phyloP scores from a whole-genome alignment of 164 flowering plant genomes.

The Houttuynia cordata region DNA sequence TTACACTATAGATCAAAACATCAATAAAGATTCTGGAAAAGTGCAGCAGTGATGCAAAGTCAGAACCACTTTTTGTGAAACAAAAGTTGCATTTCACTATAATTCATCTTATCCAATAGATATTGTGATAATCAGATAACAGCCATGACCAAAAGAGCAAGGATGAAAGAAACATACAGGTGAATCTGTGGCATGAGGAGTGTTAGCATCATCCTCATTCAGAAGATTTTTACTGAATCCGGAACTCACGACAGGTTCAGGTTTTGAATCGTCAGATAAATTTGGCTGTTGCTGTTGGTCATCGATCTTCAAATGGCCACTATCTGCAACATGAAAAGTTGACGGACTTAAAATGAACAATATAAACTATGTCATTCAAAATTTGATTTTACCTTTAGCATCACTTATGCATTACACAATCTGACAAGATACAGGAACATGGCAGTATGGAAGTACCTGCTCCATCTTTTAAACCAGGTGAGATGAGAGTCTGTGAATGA shows the following conservation, averaged over 20 bases:
- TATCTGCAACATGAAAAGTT: slow-evolving; percentile 28
- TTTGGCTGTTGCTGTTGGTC: slow-evolving; percentile 57
- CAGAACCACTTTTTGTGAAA: not conserved
- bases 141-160: not conserved
- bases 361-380: too few relatives aligned
- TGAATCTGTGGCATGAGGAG: slow-evolving; percentile 37
- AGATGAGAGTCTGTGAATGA: slow-evolving; percentile 35
- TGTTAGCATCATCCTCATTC: slow-evolving; percentile 66
- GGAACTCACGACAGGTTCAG: slow-evolving; percentile 35
- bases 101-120: too few relatives aligned
- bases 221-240: slow-evolving; percentile 37
- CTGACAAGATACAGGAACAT: not conserved
- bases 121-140: not conserved
- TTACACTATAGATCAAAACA: not conserved
- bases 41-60: not conserved
- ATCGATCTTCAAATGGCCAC: slow-evolving; percentile 34
- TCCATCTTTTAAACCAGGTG: slow-evolving; percentile 39
- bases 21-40: too few relatives aligned
- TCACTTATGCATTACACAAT: not conserved
- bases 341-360: too few relatives aligned
- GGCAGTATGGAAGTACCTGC: slow-evolving; percentile 29
- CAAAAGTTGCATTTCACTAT: too few relatives aligned
- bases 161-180: slow-evolving; percentile 30
- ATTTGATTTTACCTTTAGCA: too few relatives aligned
- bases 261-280: slow-evolving; percentile 42